Percentiles rank a stretch among this genome's conserved stretches.
phyloP scores from a whole-genome alignment of 106 monocot genomes.

The Dendrobium catenatum region DNA sequence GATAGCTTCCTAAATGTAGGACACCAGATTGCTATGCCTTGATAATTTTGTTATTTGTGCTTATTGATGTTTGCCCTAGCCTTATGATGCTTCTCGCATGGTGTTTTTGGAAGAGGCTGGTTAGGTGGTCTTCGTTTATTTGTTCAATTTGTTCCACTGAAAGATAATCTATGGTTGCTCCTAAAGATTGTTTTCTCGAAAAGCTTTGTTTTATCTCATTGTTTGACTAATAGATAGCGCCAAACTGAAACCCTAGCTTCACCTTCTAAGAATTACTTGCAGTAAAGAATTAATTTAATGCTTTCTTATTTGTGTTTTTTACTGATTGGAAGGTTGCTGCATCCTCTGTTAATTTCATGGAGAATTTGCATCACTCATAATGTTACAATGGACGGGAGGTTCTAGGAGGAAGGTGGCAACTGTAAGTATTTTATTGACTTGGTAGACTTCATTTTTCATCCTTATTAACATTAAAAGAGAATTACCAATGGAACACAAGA shows the following conservation, averaged over 20 bases:
- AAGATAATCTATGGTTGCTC: neutral
- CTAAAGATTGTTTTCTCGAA: neutral
- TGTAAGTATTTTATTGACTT: conserved; percentile 31
- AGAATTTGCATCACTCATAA: conserved; percentile 13
- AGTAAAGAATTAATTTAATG: neutral
- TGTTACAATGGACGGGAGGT: conserved; percentile 78
- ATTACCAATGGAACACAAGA: too few species aligned
- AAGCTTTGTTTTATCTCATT: neutral
- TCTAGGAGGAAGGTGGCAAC: conserved; percentile 59
- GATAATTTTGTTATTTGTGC: neutral
- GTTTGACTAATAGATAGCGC: neutral
- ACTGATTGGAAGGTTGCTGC: conserved; percentile 2
- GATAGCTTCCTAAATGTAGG: neutral
- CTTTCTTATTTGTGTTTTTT: neutral
- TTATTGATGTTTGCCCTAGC: neutral
- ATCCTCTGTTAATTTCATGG: conserved; percentile 2
- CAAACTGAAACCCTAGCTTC: neutral
- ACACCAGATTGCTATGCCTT: neutral
- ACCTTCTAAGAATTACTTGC: neutral
- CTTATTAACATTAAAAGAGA: neutral
- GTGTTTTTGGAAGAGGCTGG: neutral
- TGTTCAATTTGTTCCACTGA: neutral
- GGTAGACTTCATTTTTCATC: neutral
- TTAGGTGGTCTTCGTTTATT: neutral
- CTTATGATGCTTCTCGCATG: neutral